A percentile compares a stretch with the other conserved stretches of the same genome.
Evolutionary conservation across 2,329 filamentous ascomycete species (phyloP).

Genomic region (Cordyceps tenuipes): DNA sequence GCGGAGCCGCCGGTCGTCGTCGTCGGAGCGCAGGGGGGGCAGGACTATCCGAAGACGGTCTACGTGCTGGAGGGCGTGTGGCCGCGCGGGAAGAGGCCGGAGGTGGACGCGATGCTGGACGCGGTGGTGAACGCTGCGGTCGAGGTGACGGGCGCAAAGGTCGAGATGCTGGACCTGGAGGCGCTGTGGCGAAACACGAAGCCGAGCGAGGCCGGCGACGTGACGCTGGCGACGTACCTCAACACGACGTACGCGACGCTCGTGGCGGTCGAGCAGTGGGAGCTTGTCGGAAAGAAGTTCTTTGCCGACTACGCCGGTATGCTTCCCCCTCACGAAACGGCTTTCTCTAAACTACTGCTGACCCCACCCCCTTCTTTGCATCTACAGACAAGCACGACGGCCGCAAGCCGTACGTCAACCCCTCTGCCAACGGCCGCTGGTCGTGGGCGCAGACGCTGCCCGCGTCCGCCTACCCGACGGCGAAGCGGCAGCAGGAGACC

Average conservation of each 20-base stretch:
- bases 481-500: slow-evolving; percentile 23
- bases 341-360: background rate
- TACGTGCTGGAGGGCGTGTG: background rate
- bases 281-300: slow-evolving; percentile 6
- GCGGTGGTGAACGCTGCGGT: background rate
- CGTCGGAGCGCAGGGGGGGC: too few species aligned
- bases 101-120: background rate
- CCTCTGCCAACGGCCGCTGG: slow-evolving; percentile 6
- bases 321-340: background rate
- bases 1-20: background rate
- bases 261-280: slow-evolving; percentile 1
- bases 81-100: background rate
- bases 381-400: slow-evolving; percentile 5
- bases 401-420: slow-evolving; percentile 9
- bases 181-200: slow-evolving; percentile 8
- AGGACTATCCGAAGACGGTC: background rate
- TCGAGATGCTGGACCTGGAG: background rate
- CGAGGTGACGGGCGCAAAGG: background rate
- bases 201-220: background rate
- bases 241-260: slow-evolving; percentile 6
- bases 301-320: slow-evolving; percentile 9
- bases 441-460: background rate
- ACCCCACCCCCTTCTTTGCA: background rate
- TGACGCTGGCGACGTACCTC: background rate
- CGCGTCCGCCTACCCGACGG: slow-evolving; percentile 14